These are phyloP conservation scores for Pythium aphanidermatum DNA, from an alignment of 352 stramenopile genomes.

Conservation along the genomic window DNA sequence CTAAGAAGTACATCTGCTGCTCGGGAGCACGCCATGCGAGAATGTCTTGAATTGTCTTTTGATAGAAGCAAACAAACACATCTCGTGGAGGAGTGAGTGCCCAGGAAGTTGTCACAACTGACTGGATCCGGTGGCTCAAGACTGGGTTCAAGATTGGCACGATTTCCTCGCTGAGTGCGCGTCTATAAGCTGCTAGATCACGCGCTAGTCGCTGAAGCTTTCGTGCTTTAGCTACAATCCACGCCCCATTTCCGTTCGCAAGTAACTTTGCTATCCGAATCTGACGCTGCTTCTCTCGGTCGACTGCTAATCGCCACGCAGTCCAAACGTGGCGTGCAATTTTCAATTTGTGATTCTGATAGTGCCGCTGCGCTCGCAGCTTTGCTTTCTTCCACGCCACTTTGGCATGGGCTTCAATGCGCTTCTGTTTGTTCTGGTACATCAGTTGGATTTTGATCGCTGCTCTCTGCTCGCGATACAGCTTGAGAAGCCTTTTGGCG, in stretches of 20 bases:
- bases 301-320: constrained; percentile 1
- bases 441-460: constrained; percentile 18
- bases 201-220: constrained; percentile 10
- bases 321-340: neutral
- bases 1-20: constrained; percentile 21
- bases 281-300: neutral
- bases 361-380: constrained; percentile 11
- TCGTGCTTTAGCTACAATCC: constrained; percentile 11
- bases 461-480: constrained; percentile 22
- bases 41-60: constrained; percentile 23
- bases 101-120: neutral
- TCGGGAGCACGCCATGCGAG: constrained; percentile 27
- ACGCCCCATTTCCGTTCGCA: constrained; percentile 8
- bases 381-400: constrained; percentile 18
- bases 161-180: constrained; percentile 1
- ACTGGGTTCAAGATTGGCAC: constrained; percentile 6
- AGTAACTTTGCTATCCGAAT: constrained; percentile 3
- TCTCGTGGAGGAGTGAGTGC: neutral
- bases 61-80: constrained; percentile 18
- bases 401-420: constrained; percentile 12
- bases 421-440: constrained; percentile 17
- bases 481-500: constrained; percentile 19
- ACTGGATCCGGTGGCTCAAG: neutral
- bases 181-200: neutral
- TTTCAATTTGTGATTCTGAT: neutral